phyloP scores from a whole-genome alignment of 2,329 filamentous ascomycete genomes.

The Parastagonospora nodorum region DNA sequence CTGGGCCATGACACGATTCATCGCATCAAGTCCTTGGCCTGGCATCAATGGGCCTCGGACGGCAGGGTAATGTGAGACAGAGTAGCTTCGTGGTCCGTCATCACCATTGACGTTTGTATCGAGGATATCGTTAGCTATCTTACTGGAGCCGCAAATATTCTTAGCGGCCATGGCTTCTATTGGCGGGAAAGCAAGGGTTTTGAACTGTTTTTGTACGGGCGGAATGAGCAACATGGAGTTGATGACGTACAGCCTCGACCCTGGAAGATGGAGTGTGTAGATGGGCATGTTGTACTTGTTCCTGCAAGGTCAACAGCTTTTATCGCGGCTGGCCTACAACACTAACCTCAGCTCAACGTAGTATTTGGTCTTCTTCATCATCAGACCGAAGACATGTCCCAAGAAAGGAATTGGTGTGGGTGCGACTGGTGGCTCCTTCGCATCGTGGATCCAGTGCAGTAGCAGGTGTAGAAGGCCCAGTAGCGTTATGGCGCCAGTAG shows the following conservation, averaged over 20 bases:
- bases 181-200: background rate
- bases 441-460: conserved; percentile 11
- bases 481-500: conserved; percentile 1
- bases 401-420: background rate
- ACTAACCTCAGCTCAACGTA: background rate
- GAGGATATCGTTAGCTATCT: background rate
- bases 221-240: conserved; percentile 22
- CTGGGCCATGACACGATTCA: background rate
- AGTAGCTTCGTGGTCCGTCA: background rate
- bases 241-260: conserved; percentile 48
- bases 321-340: background rate
- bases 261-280: conserved; percentile 47
- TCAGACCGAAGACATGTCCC: background rate
- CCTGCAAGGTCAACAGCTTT: background rate
- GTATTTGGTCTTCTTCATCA: background rate
- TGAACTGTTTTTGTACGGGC: background rate
- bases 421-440: conserved; percentile 8
- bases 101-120: background rate
- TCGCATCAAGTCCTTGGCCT: background rate
- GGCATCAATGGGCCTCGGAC: background rate
- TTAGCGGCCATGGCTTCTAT: background rate
- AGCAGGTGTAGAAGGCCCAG: conserved; percentile 6
- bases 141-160: background rate
- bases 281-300: conserved; percentile 35
- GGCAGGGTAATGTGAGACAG: background rate